A percentile compares a stretch with the other conserved stretches of the same genome.
These are phyloP conservation scores for Prasinococcaceae sp. DNA, from an alignment of 139 green algal genomes.

Conservation along the genomic window DNA sequence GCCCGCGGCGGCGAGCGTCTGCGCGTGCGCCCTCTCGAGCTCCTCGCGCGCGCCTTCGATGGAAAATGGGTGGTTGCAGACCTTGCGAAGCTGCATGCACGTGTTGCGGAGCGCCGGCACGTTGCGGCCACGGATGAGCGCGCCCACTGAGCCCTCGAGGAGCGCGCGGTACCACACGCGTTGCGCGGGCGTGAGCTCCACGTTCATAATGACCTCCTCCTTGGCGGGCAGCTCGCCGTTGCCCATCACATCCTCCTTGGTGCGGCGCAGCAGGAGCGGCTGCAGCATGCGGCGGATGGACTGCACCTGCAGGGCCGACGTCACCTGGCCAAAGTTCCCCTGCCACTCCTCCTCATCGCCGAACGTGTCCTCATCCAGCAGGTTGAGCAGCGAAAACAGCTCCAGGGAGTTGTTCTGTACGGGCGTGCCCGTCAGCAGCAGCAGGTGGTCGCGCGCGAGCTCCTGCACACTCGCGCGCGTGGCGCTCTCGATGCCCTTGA, in stretches of 20 bases:
- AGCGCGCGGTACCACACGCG: conserved; percentile 47
- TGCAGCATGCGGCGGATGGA: conserved; percentile 44
- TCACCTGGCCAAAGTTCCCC: conserved; percentile 23
- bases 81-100: conserved; percentile 90
- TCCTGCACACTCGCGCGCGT: conserved; percentile 23
- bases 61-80: conserved; percentile 88
- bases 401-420: conserved; percentile 91
- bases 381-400: conserved; percentile 63
- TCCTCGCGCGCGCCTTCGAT: conserved; percentile 70
- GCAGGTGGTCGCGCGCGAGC: conserved; percentile 47
- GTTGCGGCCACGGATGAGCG: too few species aligned
- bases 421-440: conserved; percentile 87
- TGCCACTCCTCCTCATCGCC: conserved; percentile 47
- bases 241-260: conserved; percentile 93
- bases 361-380: conserved; percentile 51
- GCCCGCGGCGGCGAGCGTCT: conserved; percentile 4
- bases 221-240: conserved; percentile 84
- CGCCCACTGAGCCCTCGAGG: too few species aligned
- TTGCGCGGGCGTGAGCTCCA: conserved; percentile 73
- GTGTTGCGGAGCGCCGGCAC: conserved; percentile 67
- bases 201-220: conserved; percentile 76
- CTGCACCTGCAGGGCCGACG: conserved; percentile 17
- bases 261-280: conserved; percentile 75
- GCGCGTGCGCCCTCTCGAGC: conserved; percentile 27
- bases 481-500: too few species aligned